Percentiles rank a stretch among this genome's conserved stretches.
These are phyloP conservation scores for Huiozyma naganishii DNA, from an alignment of 805 yeast genomes.

Conservation along the genomic window DNA sequence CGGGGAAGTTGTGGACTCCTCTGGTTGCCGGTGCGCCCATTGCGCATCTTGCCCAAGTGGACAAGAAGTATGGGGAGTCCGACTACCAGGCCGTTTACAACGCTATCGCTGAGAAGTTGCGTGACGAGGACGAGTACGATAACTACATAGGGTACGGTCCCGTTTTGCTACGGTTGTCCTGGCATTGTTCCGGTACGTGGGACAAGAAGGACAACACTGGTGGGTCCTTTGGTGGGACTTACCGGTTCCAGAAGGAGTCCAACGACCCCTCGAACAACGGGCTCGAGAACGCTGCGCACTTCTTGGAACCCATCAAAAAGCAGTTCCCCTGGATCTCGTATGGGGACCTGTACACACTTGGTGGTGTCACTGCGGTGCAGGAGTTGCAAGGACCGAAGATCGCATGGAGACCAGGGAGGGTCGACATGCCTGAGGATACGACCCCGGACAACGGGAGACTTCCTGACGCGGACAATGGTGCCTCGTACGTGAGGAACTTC, in stretches of 20 bases:
- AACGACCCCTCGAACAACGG: conserved; percentile 55
- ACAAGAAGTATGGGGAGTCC: conserved; percentile 24
- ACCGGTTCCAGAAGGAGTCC: conserved; percentile 41
- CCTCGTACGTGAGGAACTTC: conserved; percentile 51
- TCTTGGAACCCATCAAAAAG: conserved; percentile 42
- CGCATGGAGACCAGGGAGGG: conserved; percentile 77
- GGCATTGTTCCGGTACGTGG: conserved; percentile 84
- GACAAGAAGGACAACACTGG: conserved; percentile 48
- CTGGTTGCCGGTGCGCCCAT: conserved; percentile 30
- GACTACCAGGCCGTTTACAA: conserved; percentile 61
- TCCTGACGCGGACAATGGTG: conserved; percentile 62
- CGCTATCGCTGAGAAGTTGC: conserved; percentile 55
- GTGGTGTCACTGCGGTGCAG: conserved; percentile 71
- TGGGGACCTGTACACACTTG: conserved; percentile 74
- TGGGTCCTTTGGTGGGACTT: conserved; percentile 66
- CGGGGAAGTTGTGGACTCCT: conserved; percentile 13
- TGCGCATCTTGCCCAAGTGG: conserved; percentile 26
- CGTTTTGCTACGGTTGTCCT: conserved; percentile 64
- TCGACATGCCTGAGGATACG: conserved; percentile 39
- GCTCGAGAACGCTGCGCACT: conserved; percentile 44
- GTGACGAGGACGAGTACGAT: conserved; percentile 49
- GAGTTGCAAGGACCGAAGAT: conserved; percentile 70
- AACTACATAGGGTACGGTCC: conserved; percentile 68
- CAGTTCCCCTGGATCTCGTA: conserved; percentile 60
- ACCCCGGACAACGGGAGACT: conserved; percentile 60